A percentile compares a stretch with the other conserved stretches of the same genome.
phyloP scores from a whole-genome alignment of 768 basidiomycete genomes.

The Agrocybe pediades region DNA sequence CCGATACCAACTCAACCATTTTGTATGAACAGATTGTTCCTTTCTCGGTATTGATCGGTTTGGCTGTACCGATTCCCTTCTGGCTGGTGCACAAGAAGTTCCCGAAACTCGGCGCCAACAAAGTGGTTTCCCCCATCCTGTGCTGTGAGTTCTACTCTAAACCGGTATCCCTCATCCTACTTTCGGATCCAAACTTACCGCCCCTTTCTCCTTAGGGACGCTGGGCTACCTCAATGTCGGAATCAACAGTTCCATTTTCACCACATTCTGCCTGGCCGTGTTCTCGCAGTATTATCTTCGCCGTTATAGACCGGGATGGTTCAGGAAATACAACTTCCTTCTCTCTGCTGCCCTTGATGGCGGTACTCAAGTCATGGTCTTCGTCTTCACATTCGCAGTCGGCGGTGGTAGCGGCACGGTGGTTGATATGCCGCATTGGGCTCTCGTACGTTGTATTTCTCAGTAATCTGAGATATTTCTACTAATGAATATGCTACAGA shows the following conservation, averaged over 20 bases:
- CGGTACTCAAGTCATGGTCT: constrained; percentile 51
- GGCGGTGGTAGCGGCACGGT: constrained; percentile 12
- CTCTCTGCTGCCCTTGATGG: constrained; percentile 54
- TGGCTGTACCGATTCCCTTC: too few species aligned
- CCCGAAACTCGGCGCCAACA: too few species aligned
- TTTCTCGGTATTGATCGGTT: too few species aligned
- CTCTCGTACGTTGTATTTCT: constrained; percentile 8
- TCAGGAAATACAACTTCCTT: constrained; percentile 54
- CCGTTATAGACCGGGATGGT: constrained; percentile 44
- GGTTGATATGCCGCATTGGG: constrained; percentile 9
- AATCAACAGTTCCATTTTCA: constrained; percentile 56
- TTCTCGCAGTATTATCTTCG: constrained; percentile 50
- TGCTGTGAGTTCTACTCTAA: constrained; percentile 28
- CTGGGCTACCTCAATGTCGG: constrained; percentile 54
- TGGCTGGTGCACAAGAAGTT: too few species aligned
- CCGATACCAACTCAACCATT: too few species aligned
- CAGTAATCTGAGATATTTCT: too few species aligned
- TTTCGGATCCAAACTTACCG: neutral
- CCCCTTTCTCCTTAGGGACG: constrained; percentile 27
- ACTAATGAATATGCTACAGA: constrained; percentile 5
- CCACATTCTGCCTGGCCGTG: constrained; percentile 43
- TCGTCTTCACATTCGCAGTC: constrained; percentile 41
- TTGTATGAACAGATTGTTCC: too few species aligned
- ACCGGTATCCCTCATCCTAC: constrained; percentile 14
- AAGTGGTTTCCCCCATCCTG: too few species aligned